Evolutionary conservation across 306 rosid species (phyloP), one percentile per base, ranked within the genome.

Genomic region (Chamaecrista fasciculata): DNA sequence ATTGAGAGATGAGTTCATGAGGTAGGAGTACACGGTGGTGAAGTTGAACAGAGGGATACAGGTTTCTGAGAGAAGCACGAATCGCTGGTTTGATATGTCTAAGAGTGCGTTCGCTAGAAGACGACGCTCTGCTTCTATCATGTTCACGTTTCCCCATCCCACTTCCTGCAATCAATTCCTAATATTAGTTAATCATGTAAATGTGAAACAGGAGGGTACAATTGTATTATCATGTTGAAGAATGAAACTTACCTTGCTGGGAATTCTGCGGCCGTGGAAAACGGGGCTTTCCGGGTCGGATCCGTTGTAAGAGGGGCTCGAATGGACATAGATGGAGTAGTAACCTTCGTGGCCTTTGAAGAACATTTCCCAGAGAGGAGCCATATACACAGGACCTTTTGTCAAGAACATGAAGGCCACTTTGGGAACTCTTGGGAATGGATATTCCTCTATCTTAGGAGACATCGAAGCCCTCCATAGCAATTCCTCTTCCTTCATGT

Each of bases 101-200:
- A 92, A 89, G 12, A 92, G 96, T 0, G 96, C 97, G 23, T 89
- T 92, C 2, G 89, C 92, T 4, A 92, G 82, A 0, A 92, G 80
- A 4, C 96, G 92, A 0, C 95, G 86, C 76, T 92, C 97, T 0
- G 96, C 97, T 72, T 87, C 92, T 0, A 92, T 72, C 97, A 92
- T 84, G 80, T 81, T 89, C 49, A 84, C 81, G 1, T 86, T 78
- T 4, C 98, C 98, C 98, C 98, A 92, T 21, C 26, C 68, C 7
- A 87, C 96, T 66, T 24, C 78, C 96, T 92, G 84, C 72, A 79
- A 4, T 5, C 36, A 33, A n/a, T n/a, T n/a, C n/a, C n/a, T n/a
- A n/a, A n/a, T n/a, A n/a, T n/a, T n/a, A n/a, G n/a, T n/a, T n/a
- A n/a, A n/a, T n/a, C n/a, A n/a, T n/a, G n/a, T n/a, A n/a, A n/a